Evolutionary conservation across 2,329 filamentous ascomycete species (phyloP), one percentile per base, ranked within the genome.

Genomic region (Fusarium oxysporum): DNA sequence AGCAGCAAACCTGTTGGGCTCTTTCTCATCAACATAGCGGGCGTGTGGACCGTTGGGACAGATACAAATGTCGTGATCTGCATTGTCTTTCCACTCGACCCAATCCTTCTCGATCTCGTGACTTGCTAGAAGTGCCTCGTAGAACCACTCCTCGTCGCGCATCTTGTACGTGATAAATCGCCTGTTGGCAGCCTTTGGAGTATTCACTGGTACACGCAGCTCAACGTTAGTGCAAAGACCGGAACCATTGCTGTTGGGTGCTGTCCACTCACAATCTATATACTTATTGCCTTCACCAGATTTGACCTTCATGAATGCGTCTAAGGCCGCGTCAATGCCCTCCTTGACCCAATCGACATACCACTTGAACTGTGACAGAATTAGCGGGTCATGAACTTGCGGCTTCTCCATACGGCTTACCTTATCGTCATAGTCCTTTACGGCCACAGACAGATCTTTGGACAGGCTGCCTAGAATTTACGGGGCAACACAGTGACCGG

Each of bases 201-300:
- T 30, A 4, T 2, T 6, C 2, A n/a, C 5, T 0, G 44, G 28
- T 3, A n/a, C 19, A 11, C 12, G 12, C 3, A 47, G 19, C 13
- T 47, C 44, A 28, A 30, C 19, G 2, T 47, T 19, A 3, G 28
- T 47, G 19, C 19, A 47, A 3, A 8, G 44, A 6, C 19, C 8
- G 0, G 44, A 47, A 5, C 8, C 19, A 10, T 47, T 47, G 5
- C 19, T 47, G 12, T 30, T 47, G 0, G 44, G 25, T 4, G 44
- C 6, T 3, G 19, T 30, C 25, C 44, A 30, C 8, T 47, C 44
- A 1, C 13, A 30, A 12, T n/a, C 25, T 12, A n/a, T 47, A 2
- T 47, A 47, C 17, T 30, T 47, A 5, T 47, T 47, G 19, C 44
- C 19, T 16, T 30, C 25, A 4, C 19, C 19, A 0, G 25, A 21